Conservation (phyloP, 2,329 filamentous ascomycete species). For the Alternaria burnsii region DNA sequence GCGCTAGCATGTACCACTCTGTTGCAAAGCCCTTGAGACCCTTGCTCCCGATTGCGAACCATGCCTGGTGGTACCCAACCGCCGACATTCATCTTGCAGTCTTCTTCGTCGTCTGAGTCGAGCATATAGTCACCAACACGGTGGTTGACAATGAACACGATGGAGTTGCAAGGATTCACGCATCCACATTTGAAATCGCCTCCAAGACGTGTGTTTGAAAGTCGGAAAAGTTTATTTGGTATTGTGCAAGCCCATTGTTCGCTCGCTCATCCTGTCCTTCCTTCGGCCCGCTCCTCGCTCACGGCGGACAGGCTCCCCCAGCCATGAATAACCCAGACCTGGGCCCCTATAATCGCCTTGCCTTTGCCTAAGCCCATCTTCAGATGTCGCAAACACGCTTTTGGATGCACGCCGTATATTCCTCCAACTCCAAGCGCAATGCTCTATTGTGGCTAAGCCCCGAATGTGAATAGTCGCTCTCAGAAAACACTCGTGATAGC, state of each 20-base stretch:
- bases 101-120: too few species aligned
- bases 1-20: conserved; percentile 17
- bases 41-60: too few species aligned
- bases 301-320: conserved; percentile 16
- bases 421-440: conserved; percentile 49
- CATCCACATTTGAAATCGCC: conserved; percentile 1
- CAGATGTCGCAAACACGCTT: conserved; percentile 39
- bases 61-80: too few species aligned
- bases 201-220: not conserved
- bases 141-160: conserved; percentile 12
- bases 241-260: conserved; percentile 17
- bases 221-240: conserved; percentile 28
- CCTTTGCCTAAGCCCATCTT: conserved; percentile 19
- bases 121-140: too few species aligned
- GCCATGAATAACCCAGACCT: conserved; percentile 17
- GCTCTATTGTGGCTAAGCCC: conserved; percentile 36
- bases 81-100: too few species aligned
- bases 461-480: conserved; percentile 15
- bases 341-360: conserved; percentile 21
- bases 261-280: conserved; percentile 19
- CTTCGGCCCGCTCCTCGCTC: conserved; percentile 21
- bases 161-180: conserved; percentile 6
- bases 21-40: not conserved
- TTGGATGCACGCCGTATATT: conserved; percentile 39
- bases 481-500: conserved; percentile 13